Base-by-base conservation (phyloP, 163 green algal species). In the Prototheca cutis region DNA sequence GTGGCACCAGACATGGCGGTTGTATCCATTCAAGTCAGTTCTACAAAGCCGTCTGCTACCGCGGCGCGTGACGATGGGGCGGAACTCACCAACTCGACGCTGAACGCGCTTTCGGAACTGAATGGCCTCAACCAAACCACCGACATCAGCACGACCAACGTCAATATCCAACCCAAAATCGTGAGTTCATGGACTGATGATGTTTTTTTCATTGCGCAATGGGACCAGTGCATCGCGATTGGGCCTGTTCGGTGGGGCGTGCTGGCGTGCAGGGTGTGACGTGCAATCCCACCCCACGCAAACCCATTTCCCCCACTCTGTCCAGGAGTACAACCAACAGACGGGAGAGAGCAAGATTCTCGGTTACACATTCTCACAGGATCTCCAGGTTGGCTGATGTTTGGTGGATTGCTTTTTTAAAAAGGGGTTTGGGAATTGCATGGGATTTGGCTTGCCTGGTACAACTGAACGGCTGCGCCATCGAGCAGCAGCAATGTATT, bases 361-460 rank as follows among this genome's bases (percentile, higher is more conserved):
- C 21, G 49, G 49, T 10, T 56, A 56, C 49, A 56, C 49, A 17
- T 56, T 56, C 23, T 21, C 18, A 6, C 49, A 56, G 49, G 34
- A 33, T 6, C 27, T 56, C 36, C 36, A 45, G 36, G 36, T 45
- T n/a, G n/a, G n/a, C n/a, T n/a, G n/a, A n/a, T n/a, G n/a, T n/a
- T n/a, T n/a, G n/a, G n/a, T n/a, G n/a, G n/a, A n/a, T n/a, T n/a
- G n/a, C n/a, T n/a, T n/a, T n/a, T n/a, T n/a, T n/a, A n/a, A n/a
- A n/a, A n/a, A n/a, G n/a, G n/a, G n/a, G n/a, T n/a, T n/a, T n/a
- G n/a, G n/a, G n/a, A n/a, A n/a, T n/a, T n/a, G n/a, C n/a, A n/a
- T n/a, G n/a, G n/a, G n/a, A n/a, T n/a, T n/a, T n/a, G n/a, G n/a
- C n/a, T n/a, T n/a, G n/a, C n/a, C n/a, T n/a, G n/a, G n/a, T n/a